These are phyloP conservation scores for Haematococcus sp. DNA, from an alignment of 139 green algal genomes.

Conservation along the genomic window DNA sequence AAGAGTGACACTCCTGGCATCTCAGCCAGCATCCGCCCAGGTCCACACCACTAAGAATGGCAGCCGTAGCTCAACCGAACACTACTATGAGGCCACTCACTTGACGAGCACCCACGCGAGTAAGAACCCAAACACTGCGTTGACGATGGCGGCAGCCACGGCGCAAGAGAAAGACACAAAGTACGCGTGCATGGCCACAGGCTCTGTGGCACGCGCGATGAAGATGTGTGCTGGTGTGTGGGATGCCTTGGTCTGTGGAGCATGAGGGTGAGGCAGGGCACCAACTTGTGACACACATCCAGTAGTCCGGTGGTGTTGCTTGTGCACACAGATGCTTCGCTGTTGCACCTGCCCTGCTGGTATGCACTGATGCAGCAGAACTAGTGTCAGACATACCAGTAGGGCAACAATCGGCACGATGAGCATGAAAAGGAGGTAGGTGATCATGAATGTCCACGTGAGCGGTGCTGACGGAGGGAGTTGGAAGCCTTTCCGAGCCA, in stretches of 20 bases:
- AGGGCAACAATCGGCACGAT: conserved; percentile 52
- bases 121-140: conserved; percentile 71
- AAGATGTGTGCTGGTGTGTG: conserved; percentile 37
- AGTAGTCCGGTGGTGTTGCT: too few relatives aligned
- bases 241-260: conserved; percentile 37
- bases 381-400: conserved; percentile 7
- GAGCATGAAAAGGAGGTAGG: conserved; percentile 61
- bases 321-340: neutral
- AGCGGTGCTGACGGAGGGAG: conserved; percentile 17
- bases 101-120: conserved; percentile 73
- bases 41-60: neutral
- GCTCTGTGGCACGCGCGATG: conserved; percentile 51
- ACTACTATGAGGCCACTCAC: conserved; percentile 10
- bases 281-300: too few relatives aligned
- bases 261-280: neutral
- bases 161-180: conserved; percentile 63
- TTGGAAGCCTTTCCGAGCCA: neutral
- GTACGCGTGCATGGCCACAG: conserved; percentile 66
- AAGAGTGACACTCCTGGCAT: too few relatives aligned
- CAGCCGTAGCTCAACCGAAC: neutral
- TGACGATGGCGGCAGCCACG: conserved; percentile 52
- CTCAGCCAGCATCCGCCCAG: neutral
- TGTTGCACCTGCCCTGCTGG: neutral
- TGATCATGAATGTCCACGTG: conserved; percentile 51
- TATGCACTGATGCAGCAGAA: neutral